A percentile compares a stretch with the other conserved stretches of the same genome.
phyloP scores from a whole-genome alignment of 1,284 basidiomycete genomes.

The Ganoderma boninense region DNA sequence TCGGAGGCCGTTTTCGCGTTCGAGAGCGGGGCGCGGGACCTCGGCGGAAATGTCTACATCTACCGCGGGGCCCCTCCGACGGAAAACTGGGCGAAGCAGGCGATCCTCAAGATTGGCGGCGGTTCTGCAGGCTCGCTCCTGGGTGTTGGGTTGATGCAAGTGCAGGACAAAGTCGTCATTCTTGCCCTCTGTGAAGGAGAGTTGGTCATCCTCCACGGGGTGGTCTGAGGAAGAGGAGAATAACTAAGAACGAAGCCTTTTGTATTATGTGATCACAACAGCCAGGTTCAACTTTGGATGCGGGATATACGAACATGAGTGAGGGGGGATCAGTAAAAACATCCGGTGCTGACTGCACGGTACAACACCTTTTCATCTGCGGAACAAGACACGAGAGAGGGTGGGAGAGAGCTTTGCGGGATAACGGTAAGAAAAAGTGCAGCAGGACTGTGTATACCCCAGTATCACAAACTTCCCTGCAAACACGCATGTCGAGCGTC shows the following conservation, averaged over 20 bases:
- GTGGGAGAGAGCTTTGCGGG: neutral
- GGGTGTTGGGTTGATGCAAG: conserved; percentile 71
- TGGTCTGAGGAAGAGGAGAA: conserved; percentile 42
- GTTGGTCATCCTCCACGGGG: conserved; percentile 67
- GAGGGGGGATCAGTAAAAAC: neutral
- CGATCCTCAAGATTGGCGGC: conserved; percentile 77
- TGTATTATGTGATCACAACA: neutral
- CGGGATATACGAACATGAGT: neutral
- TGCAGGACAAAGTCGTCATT: conserved; percentile 51
- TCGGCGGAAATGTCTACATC: conserved; percentile 84
- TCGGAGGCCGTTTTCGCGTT: conserved; percentile 75
- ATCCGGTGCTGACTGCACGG: neutral
- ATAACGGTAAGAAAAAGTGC: neutral
- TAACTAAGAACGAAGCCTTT: neutral
- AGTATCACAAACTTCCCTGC: neutral
- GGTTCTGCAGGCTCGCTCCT: conserved; percentile 77
- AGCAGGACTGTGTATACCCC: neutral
- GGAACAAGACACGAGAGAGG: neutral
- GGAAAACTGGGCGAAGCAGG: conserved; percentile 76
- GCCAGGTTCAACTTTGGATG: neutral
- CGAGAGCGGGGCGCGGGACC: conserved; percentile 72
- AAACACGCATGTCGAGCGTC: neutral
- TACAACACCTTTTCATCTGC: neutral
- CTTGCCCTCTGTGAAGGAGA: conserved; percentile 83
- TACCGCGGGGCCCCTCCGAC: conserved; percentile 67